Evolutionary conservation across 192 early-diverging fungal species (phyloP).

Genomic region (Phlyctochytrium planicorne): DNA sequence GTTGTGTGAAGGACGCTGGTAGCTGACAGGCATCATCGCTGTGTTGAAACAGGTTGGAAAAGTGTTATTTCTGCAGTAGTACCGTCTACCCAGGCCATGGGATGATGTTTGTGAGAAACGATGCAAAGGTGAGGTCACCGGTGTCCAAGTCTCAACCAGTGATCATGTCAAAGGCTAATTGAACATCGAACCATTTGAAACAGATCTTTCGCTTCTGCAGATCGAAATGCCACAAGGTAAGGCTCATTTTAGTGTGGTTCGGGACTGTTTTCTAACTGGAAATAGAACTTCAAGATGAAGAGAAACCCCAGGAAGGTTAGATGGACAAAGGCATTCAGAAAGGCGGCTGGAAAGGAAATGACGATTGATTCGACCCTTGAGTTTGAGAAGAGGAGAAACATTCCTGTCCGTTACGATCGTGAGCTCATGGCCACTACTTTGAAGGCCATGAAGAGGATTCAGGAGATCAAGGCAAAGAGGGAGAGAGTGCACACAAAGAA

Average conservation of each 20-base stretch:
- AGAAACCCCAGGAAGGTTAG: slow-evolving; percentile 98
- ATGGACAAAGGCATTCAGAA: slow-evolving; percentile 99
- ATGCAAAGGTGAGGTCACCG: slow-evolving; percentile 78
- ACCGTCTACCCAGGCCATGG: slow-evolving; percentile 98
- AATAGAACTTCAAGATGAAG: slow-evolving; percentile 97
- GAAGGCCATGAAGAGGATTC: slow-evolving; percentile 97
- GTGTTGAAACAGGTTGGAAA: slow-evolving; percentile 93
- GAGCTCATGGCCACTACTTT: slow-evolving; percentile 95
- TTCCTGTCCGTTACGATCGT: slow-evolving; percentile 96
- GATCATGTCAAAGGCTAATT: too few relatives aligned
- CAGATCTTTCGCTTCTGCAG: slow-evolving; percentile 93
- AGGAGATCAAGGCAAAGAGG: slow-evolving; percentile 90
- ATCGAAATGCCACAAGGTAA: slow-evolving; percentile 93
- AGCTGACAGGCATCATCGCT: too few relatives aligned
- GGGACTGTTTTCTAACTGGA: background rate
- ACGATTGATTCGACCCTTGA: slow-evolving; percentile 95
- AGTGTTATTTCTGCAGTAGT: slow-evolving; percentile 98
- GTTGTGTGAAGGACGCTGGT: too few relatives aligned
- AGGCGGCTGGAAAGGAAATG: slow-evolving; percentile 99
- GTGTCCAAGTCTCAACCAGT: too few relatives aligned
- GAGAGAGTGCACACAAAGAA: slow-evolving; percentile 91
- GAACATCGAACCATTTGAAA: background rate
- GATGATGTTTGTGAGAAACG: slow-evolving; percentile 98
- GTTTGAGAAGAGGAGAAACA: slow-evolving; percentile 97
- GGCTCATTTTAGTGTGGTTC: background rate